Conservation (phyloP, 345 rosid species). For the Dipteronia dyeriana region DNA sequence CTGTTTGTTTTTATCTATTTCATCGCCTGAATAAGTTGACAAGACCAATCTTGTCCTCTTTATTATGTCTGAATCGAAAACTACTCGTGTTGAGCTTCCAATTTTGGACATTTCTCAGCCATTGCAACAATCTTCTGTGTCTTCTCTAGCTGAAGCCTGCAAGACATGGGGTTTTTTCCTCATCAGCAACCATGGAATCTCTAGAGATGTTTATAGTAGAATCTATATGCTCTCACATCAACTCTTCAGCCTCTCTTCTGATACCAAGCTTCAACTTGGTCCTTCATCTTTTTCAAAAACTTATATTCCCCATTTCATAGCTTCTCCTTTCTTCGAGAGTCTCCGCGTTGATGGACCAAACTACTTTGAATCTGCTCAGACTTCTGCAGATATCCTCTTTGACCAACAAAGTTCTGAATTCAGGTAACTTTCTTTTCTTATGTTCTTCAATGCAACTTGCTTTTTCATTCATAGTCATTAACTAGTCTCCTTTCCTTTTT, state of each 20-base stretch:
- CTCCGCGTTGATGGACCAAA: conserved; percentile 39
- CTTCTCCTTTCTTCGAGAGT: conserved; percentile 50
- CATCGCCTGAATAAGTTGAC: neutral
- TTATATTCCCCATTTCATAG: conserved; percentile 44
- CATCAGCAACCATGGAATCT: conserved; percentile 41
- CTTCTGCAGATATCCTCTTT: conserved; percentile 25
- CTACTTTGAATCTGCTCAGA: conserved; percentile 39
- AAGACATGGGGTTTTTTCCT: conserved; percentile 46
- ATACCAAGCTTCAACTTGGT: conserved; percentile 36
- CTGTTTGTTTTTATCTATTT: neutral
- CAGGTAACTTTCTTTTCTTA: conserved; percentile 19
- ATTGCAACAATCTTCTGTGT: conserved; percentile 19
- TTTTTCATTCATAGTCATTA: neutral
- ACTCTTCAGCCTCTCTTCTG: conserved; percentile 33
- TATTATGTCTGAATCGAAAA: conserved; percentile 27
- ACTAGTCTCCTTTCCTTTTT: neutral
- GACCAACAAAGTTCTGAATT: conserved; percentile 27
- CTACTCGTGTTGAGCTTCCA: conserved; percentile 32
- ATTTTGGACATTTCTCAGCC: conserved; percentile 39
- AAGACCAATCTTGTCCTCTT: neutral
- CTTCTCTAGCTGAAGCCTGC: conserved; percentile 34
- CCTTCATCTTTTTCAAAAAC: conserved; percentile 33
- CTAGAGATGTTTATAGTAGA: conserved; percentile 32
- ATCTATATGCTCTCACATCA: conserved; percentile 25
- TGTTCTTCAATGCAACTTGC: neutral